Conservation (phyloP, 2,329 filamentous ascomycete genomes). For the Hypoxylon sp. region DNA sequence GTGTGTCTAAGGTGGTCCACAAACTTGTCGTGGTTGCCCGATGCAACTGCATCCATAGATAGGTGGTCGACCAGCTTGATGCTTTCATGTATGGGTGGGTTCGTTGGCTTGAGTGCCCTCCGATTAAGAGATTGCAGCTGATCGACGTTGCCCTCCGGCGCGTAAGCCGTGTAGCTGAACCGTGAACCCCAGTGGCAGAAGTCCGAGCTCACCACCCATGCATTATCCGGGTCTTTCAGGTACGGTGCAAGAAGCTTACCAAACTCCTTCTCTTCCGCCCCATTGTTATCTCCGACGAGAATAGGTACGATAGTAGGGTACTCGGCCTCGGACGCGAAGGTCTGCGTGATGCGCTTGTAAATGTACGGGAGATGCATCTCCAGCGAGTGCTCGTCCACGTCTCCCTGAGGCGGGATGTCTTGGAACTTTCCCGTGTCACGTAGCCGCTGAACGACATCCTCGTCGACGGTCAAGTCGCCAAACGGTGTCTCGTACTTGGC, state of each 20-base stretch:
- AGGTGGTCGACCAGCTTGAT: conserved; percentile 83
- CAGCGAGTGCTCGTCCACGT: conserved; percentile 89
- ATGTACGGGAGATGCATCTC: conserved; percentile 98
- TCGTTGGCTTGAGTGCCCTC: conserved; percentile 52
- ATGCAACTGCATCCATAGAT: conserved; percentile 87
- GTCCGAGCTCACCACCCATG: conserved; percentile 92
- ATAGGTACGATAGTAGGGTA: conserved; percentile 87
- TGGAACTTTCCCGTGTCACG: conserved; percentile 66
- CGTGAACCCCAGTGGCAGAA: conserved; percentile 95
- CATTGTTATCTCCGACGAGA: conserved; percentile 81
- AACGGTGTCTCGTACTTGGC: conserved; percentile 79
- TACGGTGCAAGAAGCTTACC: conserved; percentile 82
- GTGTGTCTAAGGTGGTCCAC: conserved; percentile 76
- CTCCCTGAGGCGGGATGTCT: conserved; percentile 73
- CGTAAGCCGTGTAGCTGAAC: conserved; percentile 88
- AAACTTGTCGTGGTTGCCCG: conserved; percentile 78
- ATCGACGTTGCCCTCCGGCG: conserved; percentile 56
- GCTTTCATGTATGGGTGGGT: conserved; percentile 80
- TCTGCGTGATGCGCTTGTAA: conserved; percentile 76
- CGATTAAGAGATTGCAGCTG: conserved; percentile 56
- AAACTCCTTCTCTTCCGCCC: conserved; percentile 73
- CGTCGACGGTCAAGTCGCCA: conserved; percentile 76
- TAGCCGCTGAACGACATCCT: conserved; percentile 64
- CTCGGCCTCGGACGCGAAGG: conserved; percentile 61
- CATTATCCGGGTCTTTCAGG: conserved; percentile 78